Evolutionary conservation across 352 stramenopile species (phyloP).

Genomic region (Globisporangium cystogenes): DNA sequence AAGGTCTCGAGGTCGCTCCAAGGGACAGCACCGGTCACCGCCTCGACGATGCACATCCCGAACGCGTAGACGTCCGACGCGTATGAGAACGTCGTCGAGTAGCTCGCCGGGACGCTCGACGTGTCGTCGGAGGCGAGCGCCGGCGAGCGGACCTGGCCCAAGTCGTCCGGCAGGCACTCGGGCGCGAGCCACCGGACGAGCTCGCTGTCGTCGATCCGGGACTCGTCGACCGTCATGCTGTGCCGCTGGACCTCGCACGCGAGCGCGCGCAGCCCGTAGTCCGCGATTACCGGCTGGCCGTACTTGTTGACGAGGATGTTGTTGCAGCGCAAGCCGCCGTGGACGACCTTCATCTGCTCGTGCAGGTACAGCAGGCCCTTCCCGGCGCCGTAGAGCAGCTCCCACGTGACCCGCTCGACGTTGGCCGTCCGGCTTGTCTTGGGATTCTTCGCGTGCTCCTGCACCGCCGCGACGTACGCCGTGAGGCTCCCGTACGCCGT

Average conservation of each 20-base stretch:
- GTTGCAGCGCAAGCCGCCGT: slow-evolving; percentile 53
- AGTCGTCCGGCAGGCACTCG: slow-evolving; percentile 42
- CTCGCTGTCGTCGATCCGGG: slow-evolving; percentile 34
- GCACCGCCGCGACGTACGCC: slow-evolving; percentile 39
- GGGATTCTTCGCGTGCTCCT: slow-evolving; percentile 28
- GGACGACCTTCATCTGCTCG: slow-evolving; percentile 42
- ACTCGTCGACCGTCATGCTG: slow-evolving; percentile 26
- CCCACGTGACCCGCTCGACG: slow-evolving; percentile 42
- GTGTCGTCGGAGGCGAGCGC: slow-evolving; percentile 15
- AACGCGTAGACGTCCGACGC: slow-evolving; percentile 64
- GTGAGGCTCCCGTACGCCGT: slow-evolving; percentile 48
- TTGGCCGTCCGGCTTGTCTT: slow-evolving; percentile 18
- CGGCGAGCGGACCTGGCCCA: slow-evolving; percentile 22
- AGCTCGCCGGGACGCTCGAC: slow-evolving; percentile 10
- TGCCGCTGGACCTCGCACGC: slow-evolving; percentile 29
- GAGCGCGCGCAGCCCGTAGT: slow-evolving; percentile 45
- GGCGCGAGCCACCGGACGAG: slow-evolving; percentile 64
- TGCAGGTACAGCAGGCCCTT: slow-evolving; percentile 62
- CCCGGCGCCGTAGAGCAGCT: slow-evolving; percentile 50
- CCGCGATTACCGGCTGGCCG: slow-evolving; percentile 50
- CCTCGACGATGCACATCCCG: slow-evolving; percentile 77
- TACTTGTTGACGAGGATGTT: slow-evolving; percentile 72
- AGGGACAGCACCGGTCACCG: slow-evolving; percentile 39
- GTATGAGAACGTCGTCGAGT: slow-evolving; percentile 23
- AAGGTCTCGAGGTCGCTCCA: slow-evolving; percentile 40